Evolutionary conservation across 495 filamentous ascomycete genomes (phyloP).

Genomic region (Aspergillus kassunensis): DNA sequence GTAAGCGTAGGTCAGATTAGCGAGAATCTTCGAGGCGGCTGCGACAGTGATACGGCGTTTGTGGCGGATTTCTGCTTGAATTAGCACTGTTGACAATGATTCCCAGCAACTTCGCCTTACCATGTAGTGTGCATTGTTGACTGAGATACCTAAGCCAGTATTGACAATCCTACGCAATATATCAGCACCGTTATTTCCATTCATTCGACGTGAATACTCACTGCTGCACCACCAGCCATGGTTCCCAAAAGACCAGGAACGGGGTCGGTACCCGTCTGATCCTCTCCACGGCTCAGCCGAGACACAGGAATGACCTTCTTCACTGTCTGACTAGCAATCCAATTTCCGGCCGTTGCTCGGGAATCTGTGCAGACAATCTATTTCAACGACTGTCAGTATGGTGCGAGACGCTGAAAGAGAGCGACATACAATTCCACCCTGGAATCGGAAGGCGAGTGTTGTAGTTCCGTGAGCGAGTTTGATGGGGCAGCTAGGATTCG

Average conservation of each 20-base stretch:
- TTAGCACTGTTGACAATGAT: constrained; percentile 5
- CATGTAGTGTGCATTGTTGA: constrained; percentile 97
- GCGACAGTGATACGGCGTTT: constrained; percentile 98
- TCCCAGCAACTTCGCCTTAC: constrained; percentile 18
- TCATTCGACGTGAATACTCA: constrained; percentile 48
- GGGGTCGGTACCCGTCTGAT: constrained; percentile 68
- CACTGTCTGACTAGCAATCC: constrained; percentile 98
- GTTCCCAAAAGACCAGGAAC: constrained; percentile 80
- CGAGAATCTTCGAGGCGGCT: constrained; percentile 95
- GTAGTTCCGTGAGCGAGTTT: constrained; percentile 99
- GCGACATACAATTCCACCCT: constrained; percentile 74
- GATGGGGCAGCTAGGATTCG: constrained; percentile 94
- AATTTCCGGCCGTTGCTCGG: constrained; percentile 90
- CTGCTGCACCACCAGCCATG: constrained; percentile 96
- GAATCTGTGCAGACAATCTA: constrained; percentile 95
- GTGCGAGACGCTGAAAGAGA: neutral
- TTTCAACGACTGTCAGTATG: constrained; percentile 4
- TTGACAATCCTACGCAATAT: constrained; percentile 75
- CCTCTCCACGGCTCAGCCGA: constrained; percentile 44
- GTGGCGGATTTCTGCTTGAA: constrained; percentile 72
- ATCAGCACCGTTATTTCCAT: constrained; percentile 11
- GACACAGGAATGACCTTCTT: constrained; percentile 88
- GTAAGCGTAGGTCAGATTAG: constrained; percentile 96
- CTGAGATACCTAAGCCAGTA: constrained; percentile 99
- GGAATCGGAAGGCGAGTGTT: constrained; percentile 95